Conservation (phyloP, 257 asterid genomes). For the Striga asiatica region DNA sequence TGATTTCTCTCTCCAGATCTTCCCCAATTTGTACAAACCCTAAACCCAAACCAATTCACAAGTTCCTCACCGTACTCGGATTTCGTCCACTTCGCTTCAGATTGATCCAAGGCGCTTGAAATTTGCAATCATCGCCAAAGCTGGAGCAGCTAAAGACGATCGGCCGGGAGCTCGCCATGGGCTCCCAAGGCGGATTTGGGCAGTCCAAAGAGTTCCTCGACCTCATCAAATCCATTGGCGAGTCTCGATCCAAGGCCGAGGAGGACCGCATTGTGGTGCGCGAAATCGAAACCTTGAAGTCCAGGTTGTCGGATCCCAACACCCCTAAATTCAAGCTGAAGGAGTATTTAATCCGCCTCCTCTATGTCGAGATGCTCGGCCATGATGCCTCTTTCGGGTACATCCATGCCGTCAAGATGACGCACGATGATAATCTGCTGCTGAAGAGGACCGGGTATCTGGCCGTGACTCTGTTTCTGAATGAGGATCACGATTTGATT, state of each 20-base stretch:
- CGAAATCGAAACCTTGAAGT: conserved; percentile 79
- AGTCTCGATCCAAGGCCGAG: conserved; percentile 93
- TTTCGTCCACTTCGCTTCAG: conserved; percentile 6
- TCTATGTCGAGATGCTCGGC: conserved; percentile 91
- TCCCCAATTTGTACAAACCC: conserved; percentile 20
- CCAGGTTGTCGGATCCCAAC: conserved; percentile 58
- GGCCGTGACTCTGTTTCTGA: conserved; percentile 80
- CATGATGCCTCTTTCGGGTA: conserved; percentile 95
- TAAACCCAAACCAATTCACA: conserved; percentile 21
- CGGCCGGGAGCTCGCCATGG: conserved; percentile 97
- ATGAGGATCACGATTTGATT: conserved; percentile 93
- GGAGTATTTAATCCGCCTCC: conserved; percentile 72
- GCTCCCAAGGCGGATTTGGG: conserved; percentile 87
- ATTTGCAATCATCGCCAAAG: conserved; percentile 17
- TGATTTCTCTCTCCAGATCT: conserved; percentile 18
- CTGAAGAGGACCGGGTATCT: conserved; percentile 80
- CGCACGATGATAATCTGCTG: conserved; percentile 74
- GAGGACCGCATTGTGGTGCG: conserved; percentile 86
- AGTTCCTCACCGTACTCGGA: background rate
- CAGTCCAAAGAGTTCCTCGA: conserved; percentile 90
- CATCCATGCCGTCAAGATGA: conserved; percentile 96
- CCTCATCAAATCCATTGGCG: conserved; percentile 91
- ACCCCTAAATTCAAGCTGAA: conserved; percentile 82
- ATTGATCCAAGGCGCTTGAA: conserved; percentile 13
- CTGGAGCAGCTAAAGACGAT: conserved; percentile 92